phyloP scores from a whole-genome alignment of 306 rosid genomes.

The Vicia sativa region DNA sequence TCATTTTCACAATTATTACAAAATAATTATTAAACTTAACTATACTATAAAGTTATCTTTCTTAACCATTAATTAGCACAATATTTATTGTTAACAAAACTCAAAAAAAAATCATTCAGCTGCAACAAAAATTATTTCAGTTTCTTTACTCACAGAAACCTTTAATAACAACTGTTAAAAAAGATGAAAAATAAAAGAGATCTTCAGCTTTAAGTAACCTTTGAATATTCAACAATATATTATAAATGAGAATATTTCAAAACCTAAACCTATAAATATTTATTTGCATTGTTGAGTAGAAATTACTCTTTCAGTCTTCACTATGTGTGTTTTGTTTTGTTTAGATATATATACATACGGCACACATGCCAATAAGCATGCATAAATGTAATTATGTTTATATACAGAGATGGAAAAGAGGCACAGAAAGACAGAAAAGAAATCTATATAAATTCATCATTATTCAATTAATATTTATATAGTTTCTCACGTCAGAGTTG shows the following conservation, averaged over 20 bases:
- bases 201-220: conserved; percentile 35
- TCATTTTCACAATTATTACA: no score
- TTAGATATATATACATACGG: not conserved
- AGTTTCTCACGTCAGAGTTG: conserved; percentile 62
- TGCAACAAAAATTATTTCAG: not conserved
- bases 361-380: conserved; percentile 46
- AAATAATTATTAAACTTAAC: no score
- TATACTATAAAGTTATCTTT: no score
- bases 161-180: not conserved
- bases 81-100: no score
- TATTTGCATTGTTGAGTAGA: conserved; percentile 34
- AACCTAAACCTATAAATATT: conserved; percentile 12
- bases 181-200: not conserved
- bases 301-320: conserved; percentile 30
- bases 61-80: no score
- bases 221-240: conserved; percentile 5
- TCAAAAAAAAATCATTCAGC: no score
- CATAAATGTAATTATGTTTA: conserved; percentile 40
- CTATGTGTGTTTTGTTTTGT: not conserved
- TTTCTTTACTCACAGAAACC: conserved; percentile 8
- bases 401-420: conserved; percentile 17
- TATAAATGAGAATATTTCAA: conserved; percentile 15
- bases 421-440: conserved; percentile 38
- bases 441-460: conserved; percentile 11
- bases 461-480: conserved; percentile 45